Conservation (phyloP, 140 eudicot genomes). For the Senecio squalidus region DNA sequence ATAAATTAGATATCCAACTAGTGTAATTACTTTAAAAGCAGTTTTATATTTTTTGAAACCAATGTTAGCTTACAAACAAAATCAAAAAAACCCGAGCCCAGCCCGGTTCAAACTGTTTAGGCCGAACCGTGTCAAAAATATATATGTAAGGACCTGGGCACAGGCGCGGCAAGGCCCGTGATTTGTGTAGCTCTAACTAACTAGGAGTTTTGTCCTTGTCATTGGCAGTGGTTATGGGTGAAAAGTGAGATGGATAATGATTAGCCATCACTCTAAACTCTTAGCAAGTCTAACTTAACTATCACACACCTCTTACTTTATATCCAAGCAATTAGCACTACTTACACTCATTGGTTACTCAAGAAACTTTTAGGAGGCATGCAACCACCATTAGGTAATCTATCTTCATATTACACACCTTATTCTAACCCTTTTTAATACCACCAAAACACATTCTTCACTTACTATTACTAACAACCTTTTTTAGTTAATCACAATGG, state of each 20-base stretch:
- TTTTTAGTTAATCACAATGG: too few species aligned
- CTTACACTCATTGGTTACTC: conserved; percentile 12
- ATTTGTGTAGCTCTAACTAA: too few species aligned
- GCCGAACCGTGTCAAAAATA: too few species aligned
- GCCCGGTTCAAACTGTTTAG: too few species aligned
- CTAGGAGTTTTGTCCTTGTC: too few species aligned
- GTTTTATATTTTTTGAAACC: too few species aligned
- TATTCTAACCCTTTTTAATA: conserved; percentile 16
- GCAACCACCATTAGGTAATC: conserved; percentile 61
- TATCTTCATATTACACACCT: conserved; percentile 28
- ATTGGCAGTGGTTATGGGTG: conserved; percentile 17
- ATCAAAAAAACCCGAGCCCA: too few species aligned
- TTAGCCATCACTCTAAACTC: conserved; percentile 32
- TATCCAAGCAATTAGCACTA: conserved; percentile 19
- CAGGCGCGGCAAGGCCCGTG: too few species aligned
- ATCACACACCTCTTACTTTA: conserved; percentile 33
- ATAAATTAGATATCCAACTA: too few species aligned
- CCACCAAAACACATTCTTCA: background rate
- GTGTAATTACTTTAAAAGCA: too few species aligned
- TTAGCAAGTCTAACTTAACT: conserved; percentile 21
- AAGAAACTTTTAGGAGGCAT: conserved; percentile 11
- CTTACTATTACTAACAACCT: background rate
- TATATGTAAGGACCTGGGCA: too few species aligned
- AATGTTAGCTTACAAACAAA: too few species aligned
- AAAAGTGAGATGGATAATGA: conserved; percentile 26